Percentiles rank a stretch among this genome's conserved stretches.
These are phyloP conservation scores for Candida insectorum DNA, from an alignment of 805 yeast species.

Conservation along the genomic window DNA sequence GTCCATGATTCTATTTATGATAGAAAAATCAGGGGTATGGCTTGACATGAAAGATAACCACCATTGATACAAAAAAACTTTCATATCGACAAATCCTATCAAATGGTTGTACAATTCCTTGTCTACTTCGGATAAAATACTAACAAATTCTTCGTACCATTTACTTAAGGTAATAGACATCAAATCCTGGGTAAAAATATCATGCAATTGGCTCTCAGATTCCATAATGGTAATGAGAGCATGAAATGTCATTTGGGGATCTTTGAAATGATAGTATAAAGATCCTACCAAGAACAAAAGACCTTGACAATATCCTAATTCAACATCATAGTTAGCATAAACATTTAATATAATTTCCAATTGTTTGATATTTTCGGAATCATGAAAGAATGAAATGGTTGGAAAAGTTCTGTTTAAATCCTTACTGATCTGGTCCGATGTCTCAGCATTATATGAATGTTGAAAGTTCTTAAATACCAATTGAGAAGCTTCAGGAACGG, in stretches of 20 bases:
- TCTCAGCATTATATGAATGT: constrained; percentile 37
- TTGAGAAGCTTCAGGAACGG: constrained; percentile 31
- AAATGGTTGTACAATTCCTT: constrained; percentile 44
- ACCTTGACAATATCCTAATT: constrained; percentile 70
- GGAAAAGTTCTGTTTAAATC: constrained; percentile 64
- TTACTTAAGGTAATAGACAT: constrained; percentile 53
- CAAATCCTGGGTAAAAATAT: constrained; percentile 46
- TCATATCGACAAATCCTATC: constrained; percentile 36
- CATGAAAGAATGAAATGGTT: constrained; percentile 44
- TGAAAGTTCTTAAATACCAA: constrained; percentile 38
- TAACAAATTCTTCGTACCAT: constrained; percentile 51
- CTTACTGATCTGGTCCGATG: constrained; percentile 46
- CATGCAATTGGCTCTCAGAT: constrained; percentile 48
- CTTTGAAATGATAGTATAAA: constrained; percentile 39
- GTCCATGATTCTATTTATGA: constrained; percentile 51
- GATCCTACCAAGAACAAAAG: constrained; percentile 61
- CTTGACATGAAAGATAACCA: constrained; percentile 58
- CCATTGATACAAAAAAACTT: constrained; percentile 60
- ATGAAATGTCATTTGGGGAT: constrained; percentile 43
- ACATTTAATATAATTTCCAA: constrained; percentile 58
- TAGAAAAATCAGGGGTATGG: constrained; percentile 52
- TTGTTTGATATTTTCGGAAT: constrained; percentile 38
- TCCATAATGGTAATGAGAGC: constrained; percentile 58
- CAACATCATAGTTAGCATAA: constrained; percentile 59
- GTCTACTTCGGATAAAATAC: constrained; percentile 38